Percentiles rank a stretch among this genome's conserved stretches.
phyloP scores from a whole-genome alignment of 2,329 filamentous ascomycete genomes.

The Microsporum ferrugineum region DNA sequence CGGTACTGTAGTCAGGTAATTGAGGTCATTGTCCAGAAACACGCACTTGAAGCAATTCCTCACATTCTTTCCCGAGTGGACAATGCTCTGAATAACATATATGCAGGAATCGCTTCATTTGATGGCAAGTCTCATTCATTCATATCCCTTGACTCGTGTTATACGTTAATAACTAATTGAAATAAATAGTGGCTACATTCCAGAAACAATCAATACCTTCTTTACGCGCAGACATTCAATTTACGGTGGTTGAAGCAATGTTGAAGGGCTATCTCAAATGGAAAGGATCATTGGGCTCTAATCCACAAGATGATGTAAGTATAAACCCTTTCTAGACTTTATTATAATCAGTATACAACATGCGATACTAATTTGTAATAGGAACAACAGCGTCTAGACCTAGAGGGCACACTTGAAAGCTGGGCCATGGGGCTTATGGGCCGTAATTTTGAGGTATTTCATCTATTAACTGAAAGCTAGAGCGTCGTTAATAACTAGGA shows the following conservation, averaged over 20 bases:
- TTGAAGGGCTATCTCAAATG: constrained; percentile 83
- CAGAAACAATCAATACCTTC: constrained; percentile 32
- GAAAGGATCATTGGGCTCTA: constrained; percentile 45
- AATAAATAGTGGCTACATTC: constrained; percentile 25
- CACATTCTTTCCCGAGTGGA: constrained; percentile 78
- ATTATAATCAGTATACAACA: neutral
- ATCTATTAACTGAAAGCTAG: neutral
- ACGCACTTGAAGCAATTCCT: constrained; percentile 71
- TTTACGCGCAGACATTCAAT: constrained; percentile 75
- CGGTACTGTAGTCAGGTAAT: constrained; percentile 81
- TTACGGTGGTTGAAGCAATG: constrained; percentile 77
- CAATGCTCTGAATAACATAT: constrained; percentile 60
- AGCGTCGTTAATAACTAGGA: constrained; percentile 12
- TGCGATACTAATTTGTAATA: constrained; percentile 9
- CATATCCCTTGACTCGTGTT: neutral
- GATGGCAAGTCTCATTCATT: constrained; percentile 40
- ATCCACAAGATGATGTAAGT: constrained; percentile 40
- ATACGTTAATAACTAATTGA: neutral
- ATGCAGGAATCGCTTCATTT: constrained; percentile 57
- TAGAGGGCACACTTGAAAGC: constrained; percentile 31
- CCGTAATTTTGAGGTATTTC: constrained; percentile 29
- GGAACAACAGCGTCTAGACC: constrained; percentile 27
- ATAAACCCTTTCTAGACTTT: neutral
- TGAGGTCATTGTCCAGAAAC: constrained; percentile 70
- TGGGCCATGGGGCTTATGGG: constrained; percentile 34